Conservation (phyloP, 305 asterid species). For the Lippia alba region DNA sequence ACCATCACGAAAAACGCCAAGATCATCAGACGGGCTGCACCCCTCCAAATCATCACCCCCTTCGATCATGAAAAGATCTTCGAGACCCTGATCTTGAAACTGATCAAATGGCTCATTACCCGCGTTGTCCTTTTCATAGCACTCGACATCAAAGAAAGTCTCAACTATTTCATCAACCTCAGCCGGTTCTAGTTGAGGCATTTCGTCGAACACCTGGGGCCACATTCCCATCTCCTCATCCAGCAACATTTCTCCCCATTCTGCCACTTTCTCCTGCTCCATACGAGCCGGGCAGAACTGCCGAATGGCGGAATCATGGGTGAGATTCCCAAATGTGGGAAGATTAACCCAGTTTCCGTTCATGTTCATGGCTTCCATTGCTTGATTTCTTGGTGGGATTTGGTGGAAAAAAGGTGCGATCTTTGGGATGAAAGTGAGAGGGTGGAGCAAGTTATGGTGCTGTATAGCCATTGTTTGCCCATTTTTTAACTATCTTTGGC, state of each 20-base stretch:
- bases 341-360: conserved; percentile 30
- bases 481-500: conserved; percentile 18
- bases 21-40: conserved; percentile 29
- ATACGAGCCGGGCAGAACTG: conserved; percentile 62
- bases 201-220: conserved; percentile 22
- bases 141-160: conserved; percentile 60
- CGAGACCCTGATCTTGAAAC: conserved; percentile 32
- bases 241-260: conserved; percentile 20
- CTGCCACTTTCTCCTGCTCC: conserved; percentile 41
- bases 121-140: conserved; percentile 46
- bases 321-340: conserved; percentile 33
- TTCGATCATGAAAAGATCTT: conserved; percentile 22
- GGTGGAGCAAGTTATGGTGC: neutral
- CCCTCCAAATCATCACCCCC: conserved; percentile 29
- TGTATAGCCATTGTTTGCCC: neutral
- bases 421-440: neutral
- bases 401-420: conserved; percentile 24
- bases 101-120: conserved; percentile 26
- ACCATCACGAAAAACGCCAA: conserved; percentile 12
- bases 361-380: conserved; percentile 36
- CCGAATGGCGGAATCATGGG: conserved; percentile 54
- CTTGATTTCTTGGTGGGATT: neutral
- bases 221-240: conserved; percentile 33
- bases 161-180: conserved; percentile 53
- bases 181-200: conserved; percentile 34